A percentile compares a stretch with the other conserved stretches of the same genome.
Evolutionary conservation across 169 alveolate species (phyloP).

Genomic region (Plasmodium knowlesi): DNA sequence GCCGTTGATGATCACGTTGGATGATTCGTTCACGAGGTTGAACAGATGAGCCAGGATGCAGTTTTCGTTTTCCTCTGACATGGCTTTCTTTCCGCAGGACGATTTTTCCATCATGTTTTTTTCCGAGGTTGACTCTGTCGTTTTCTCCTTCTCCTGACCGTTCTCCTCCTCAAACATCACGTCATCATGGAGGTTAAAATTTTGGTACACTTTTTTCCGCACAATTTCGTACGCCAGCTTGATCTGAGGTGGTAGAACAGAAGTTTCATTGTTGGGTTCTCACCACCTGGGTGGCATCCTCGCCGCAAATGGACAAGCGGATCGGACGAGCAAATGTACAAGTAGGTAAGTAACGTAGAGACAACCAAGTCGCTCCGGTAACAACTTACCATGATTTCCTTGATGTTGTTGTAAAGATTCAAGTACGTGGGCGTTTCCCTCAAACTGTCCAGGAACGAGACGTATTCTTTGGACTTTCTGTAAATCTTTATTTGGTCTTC

Average conservation of each 20-base stretch:
- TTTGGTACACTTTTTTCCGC: constrained; percentile 27
- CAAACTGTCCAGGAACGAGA: constrained; percentile 28
- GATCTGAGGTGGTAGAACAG: background rate
- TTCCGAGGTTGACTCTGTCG: background rate
- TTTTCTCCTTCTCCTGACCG: background rate
- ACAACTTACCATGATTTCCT: constrained; percentile 27
- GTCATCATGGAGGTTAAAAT: constrained; percentile 40
- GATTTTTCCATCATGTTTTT: background rate
- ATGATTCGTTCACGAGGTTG: constrained; percentile 43
- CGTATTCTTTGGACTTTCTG: constrained; percentile 33
- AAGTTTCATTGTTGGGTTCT: background rate
- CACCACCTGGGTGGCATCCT: background rate
- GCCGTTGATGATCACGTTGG: constrained; percentile 35
- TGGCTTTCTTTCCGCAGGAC: background rate
- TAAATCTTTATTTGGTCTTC: constrained; percentile 61
- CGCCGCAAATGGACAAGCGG: background rate
- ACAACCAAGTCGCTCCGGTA: background rate
- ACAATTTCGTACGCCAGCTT: constrained; percentile 29
- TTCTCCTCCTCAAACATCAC: background rate
- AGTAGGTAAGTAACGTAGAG: background rate
- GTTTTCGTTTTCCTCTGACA: constrained; percentile 33
- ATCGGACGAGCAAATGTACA: background rate
- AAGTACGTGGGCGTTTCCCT: constrained; percentile 29
- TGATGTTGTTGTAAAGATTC: constrained; percentile 31
- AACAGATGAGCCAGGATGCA: constrained; percentile 37